phyloP scores from a whole-genome alignment of 1,284 basidiomycete species.

The Butyriboletus appendiculatus region DNA sequence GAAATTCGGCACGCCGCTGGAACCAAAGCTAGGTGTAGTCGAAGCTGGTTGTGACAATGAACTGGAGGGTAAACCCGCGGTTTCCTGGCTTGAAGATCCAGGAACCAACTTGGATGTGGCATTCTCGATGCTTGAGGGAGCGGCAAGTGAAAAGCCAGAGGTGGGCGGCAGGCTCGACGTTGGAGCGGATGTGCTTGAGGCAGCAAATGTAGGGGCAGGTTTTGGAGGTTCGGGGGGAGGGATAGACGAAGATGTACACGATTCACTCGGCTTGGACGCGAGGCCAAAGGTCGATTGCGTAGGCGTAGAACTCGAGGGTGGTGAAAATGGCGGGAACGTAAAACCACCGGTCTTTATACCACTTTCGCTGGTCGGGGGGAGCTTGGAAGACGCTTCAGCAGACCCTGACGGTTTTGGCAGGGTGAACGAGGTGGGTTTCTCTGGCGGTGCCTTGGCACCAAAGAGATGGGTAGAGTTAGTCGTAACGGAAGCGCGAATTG shows the following conservation, averaged over 20 bases:
- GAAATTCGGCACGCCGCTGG: conserved; percentile 23
- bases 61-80: conserved; percentile 4
- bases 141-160: conserved; percentile 15
- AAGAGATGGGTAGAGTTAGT: conserved; percentile 11
- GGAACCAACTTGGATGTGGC: conserved; percentile 1
- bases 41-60: conserved; percentile 13
- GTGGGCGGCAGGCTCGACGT: conserved; percentile 6
- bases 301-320: conserved; percentile 21
- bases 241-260: conserved; percentile 8
- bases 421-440: conserved; percentile 29
- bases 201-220: conserved; percentile 18
- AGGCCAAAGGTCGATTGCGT: conserved; percentile 17
- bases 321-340: conserved; percentile 23
- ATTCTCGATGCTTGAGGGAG: conserved; percentile 7
- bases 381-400: conserved; percentile 6
- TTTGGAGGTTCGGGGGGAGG: conserved; percentile 20
- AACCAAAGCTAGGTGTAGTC: conserved; percentile 16
- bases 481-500: conserved; percentile 4
- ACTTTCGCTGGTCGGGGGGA: conserved; percentile 14
- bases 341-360: conserved; percentile 21
- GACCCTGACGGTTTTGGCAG: conserved; percentile 45
- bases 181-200: conserved; percentile 6
- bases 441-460: conserved; percentile 9
- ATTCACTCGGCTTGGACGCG: conserved; percentile 23
- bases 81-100: conserved; percentile 9